Evolutionary conservation across 352 stramenopile genomes (phyloP), one percentile per base, ranked within the genome.

Genomic region (Pythium oligandrum): DNA sequence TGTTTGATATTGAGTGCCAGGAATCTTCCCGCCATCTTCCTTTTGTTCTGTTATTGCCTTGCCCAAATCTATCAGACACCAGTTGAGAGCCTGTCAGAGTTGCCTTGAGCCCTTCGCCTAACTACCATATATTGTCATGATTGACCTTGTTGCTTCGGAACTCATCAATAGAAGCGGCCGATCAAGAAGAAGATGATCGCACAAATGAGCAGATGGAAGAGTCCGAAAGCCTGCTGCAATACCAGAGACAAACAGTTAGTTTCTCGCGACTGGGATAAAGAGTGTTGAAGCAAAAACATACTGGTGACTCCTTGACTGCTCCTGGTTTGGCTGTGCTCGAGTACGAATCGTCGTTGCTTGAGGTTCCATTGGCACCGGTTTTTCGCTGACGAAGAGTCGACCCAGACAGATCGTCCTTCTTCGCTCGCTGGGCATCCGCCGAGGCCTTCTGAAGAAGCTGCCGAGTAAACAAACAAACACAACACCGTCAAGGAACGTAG

Each of bases 151-250:
- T 26, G 17, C 17, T 26, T 26, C 17, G 17, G 17, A 26, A 26
- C 17, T 26, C 17, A 48, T 62, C 51, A 92, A 65, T 88, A 92
- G 59, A 90, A 95, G 66, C 82, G 83, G 3, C 85, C 85, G 57
- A 95, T 71, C 63, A 95, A 75, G 72, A 93, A 95, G 75, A 93
- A 93, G 67, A 95, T 82, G 66, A 95, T 90, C 44, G 83, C 83
- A 54, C 81, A 92, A 45, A 95, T 69, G 30, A 93, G 57, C 42
- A 95, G 55, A 59, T 95, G 85, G 54, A 93, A 79, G n/a, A 90
- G 63, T 46, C 73, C 75, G 45, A 93, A 92, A 34, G 70, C 69
- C 78, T 93, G 50, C 43, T 26, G 42, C 36, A 53, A 2, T 10
- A 47, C 7, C 44, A 37, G 17, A 42, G 3, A 12, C 58, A 6